Evolutionary conservation across 805 yeast genomes (phyloP), one percentile per base, ranked within the genome.

Genomic region (Yueomyces sinensis): DNA sequence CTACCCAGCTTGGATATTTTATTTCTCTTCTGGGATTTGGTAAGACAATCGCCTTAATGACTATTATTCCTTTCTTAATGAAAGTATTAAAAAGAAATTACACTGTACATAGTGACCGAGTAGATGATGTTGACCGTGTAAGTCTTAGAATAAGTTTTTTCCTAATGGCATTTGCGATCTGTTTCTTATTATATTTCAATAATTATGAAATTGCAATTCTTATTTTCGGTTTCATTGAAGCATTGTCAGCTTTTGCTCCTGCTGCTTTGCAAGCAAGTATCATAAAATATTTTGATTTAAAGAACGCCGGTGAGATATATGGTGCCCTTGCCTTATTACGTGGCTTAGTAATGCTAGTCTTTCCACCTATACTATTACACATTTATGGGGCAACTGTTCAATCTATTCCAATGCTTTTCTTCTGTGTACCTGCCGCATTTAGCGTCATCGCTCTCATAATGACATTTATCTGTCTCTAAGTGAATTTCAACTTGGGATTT

Each of bases 281-380:
- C 9, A 63, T 75, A 35, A 81, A 81, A 50, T 74, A 75, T 50
- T 70, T 66, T 40, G 71, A 73, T 1, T 72, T 72, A 29, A 63
- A 67, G 13, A 66, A 67, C 40, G 64, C 72, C 4, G 93, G 93
- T 14, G 84, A 78, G 51, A 62, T 76, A 14, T 79, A 78, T 56
- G 86, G 89, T 9, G 83, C 78, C 1, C 52, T 79, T 30, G 72
- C 83, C 0, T 50, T 80, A 33, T 49, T 77, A 14, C 71, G 74
- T 47, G 76, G 72, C 41, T 32, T 68, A 0, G 52, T 68, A 4
- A 54, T 60, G 38, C 56, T 76, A 39, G 37, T 67, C 7, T 56
- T 65, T 1, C 84, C 89, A 0, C 54, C 73, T 5, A 14, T 60
- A 0, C 51, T 70, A 23, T 52, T 77, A 14, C 54, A 59, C 2